These are phyloP conservation scores for Draba incana DNA, from an alignment of 345 rosid genomes.

Conservation along the genomic window DNA sequence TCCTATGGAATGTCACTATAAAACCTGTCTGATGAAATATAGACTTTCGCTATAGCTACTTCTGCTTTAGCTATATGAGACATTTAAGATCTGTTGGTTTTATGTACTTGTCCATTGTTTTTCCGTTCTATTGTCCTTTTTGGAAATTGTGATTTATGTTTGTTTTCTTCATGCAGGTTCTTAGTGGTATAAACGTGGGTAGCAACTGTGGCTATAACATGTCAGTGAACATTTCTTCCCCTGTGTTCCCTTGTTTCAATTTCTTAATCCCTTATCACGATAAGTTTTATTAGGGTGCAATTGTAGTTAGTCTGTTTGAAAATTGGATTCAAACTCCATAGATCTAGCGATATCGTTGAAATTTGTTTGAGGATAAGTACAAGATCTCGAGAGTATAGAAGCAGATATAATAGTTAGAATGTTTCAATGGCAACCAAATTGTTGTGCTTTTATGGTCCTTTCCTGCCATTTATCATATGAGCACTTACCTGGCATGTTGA, in stretches of 20 bases:
- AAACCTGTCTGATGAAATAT: neutral
- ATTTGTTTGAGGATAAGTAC: neutral
- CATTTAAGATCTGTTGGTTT: neutral
- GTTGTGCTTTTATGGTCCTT: neutral
- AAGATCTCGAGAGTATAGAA: neutral
- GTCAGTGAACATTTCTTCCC: slow-evolving; percentile 50
- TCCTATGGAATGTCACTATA: slow-evolving; percentile 1
- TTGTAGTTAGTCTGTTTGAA: neutral
- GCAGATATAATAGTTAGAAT: neutral
- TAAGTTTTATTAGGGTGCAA: neutral
- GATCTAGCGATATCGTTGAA: neutral
- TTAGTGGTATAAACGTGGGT: slow-evolving; percentile 95
- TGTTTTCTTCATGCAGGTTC: slow-evolving; percentile 55
- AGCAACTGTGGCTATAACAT: slow-evolving; percentile 90
- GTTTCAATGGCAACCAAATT: neutral
- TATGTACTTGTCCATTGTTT: neutral
- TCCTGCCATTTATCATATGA: neutral
- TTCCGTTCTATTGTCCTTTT: neutral
- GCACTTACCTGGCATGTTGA: slow-evolving; percentile 21
- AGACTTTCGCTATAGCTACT: neutral
- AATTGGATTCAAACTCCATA: neutral
- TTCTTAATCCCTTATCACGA: neutral
- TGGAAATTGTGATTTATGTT: slow-evolving; percentile 29
- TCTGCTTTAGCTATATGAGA: neutral
- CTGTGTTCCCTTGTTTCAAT: neutral